Conservation (phyloP, 202 grass and related monocot genomes). For the Carex arenaria region DNA sequence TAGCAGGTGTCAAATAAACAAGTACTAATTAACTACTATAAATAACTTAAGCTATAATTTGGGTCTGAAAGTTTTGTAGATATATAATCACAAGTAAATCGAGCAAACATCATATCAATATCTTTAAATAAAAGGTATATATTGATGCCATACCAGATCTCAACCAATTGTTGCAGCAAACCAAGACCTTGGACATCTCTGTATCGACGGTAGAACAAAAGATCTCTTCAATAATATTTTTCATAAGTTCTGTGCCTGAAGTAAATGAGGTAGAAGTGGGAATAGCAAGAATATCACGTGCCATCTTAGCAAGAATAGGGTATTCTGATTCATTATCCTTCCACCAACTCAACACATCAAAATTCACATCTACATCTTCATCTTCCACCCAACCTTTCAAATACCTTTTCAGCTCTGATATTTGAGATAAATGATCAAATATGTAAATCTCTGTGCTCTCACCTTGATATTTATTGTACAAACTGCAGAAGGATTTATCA, state of each 20-base stretch:
- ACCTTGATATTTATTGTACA: background rate
- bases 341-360: conserved; percentile 86
- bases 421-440: too few species aligned
- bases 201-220: background rate
- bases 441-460: background rate
- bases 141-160: background rate
- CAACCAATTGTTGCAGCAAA: background rate
- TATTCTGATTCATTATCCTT: conserved; percentile 74
- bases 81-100: too few species aligned
- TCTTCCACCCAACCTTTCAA: background rate
- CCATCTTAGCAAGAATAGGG: conserved; percentile 78
- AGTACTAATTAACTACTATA: too few species aligned
- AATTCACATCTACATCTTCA: conserved; percentile 11
- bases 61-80: too few species aligned
- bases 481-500: background rate
- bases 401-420: background rate
- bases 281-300: conserved; percentile 81
- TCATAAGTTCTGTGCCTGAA: background rate
- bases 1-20: too few species aligned
- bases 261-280: conserved; percentile 35
- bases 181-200: background rate
- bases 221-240: background rate
- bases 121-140: too few species aligned
- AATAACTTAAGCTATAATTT: too few species aligned
- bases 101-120: too few species aligned